Conservation (phyloP, 23 red algal genomes). For the Pyropia yezoensis region DNA sequence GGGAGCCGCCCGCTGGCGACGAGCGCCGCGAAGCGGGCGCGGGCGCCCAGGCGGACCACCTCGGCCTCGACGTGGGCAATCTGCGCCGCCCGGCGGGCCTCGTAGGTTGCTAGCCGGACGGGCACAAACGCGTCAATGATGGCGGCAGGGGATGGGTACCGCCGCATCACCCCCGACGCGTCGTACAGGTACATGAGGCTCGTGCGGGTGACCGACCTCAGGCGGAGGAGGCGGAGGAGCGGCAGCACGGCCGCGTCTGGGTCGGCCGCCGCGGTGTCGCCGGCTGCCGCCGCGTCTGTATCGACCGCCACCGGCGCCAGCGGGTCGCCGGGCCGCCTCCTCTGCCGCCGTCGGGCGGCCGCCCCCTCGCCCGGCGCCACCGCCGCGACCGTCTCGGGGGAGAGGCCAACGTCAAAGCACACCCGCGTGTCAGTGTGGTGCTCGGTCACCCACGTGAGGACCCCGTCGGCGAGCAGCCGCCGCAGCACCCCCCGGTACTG, state of each 20-base stretch:
- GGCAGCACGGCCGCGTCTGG: not conserved
- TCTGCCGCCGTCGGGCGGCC: no score
- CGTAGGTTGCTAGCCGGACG: constrained; percentile 11
- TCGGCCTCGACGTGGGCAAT: not conserved
- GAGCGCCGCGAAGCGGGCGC: constrained; percentile 3
- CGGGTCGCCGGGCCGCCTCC: not conserved
- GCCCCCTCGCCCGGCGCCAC: not conserved
- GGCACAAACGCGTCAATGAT: constrained; percentile 18
- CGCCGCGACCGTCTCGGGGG: constrained; percentile 3
- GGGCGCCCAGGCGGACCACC: not conserved
- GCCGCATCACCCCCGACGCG: constrained; percentile 1
- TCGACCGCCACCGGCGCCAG: not conserved
- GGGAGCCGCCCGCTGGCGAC: constrained; percentile 3
- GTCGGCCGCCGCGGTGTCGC: not conserved
- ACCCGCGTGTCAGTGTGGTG: constrained; percentile 4
- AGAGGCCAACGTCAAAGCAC: not conserved
- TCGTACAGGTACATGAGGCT: constrained; percentile 2
- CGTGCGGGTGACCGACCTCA: not conserved
- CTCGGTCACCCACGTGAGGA: not conserved
- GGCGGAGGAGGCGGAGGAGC: not conserved
- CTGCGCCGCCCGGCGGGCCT: not conserved
- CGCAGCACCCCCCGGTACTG: constrained; percentile 18
- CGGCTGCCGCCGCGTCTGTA: not conserved
- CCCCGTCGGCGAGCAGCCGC: not conserved
- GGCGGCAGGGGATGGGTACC: not conserved